phyloP scores from a whole-genome alignment of 1,284 basidiomycete species.

The Hymenochaete sp. region DNA sequence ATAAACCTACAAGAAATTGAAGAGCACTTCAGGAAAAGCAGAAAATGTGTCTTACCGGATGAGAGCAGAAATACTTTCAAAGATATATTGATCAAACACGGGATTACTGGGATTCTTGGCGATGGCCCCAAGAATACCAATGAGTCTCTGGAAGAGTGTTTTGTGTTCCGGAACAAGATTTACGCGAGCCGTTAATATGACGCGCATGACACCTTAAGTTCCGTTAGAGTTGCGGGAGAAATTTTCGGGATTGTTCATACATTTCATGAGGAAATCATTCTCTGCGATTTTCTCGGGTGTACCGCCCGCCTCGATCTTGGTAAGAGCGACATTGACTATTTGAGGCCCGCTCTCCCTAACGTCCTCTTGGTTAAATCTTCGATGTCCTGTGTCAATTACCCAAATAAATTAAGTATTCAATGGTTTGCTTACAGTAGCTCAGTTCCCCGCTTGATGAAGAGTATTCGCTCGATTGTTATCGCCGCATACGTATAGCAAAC shows the following conservation, averaged over 20 bases:
- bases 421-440: slow-evolving; percentile 55
- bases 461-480: slow-evolving; percentile 81
- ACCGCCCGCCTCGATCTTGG: slow-evolving; percentile 73
- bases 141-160: slow-evolving; percentile 66
- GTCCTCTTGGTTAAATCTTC: slow-evolving; percentile 80
- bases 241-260: slow-evolving; percentile 37
- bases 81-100: slow-evolving; percentile 94
- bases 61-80: slow-evolving; percentile 89
- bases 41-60: slow-evolving; percentile 50
- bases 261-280: slow-evolving; percentile 98
- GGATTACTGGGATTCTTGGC: slow-evolving; percentile 97
- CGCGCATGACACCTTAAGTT: slow-evolving; percentile 76
- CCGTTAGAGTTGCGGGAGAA: slow-evolving; percentile 5
- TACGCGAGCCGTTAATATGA: slow-evolving; percentile 84
- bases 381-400: neutral
- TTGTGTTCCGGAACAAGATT: slow-evolving; percentile 64
- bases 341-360: slow-evolving; percentile 74
- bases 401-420: neutral
- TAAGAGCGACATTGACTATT: slow-evolving; percentile 71
- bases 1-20: slow-evolving; percentile 54
- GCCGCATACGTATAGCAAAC: slow-evolving; percentile 87
- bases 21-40: neutral
- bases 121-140: slow-evolving; percentile 78
- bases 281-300: slow-evolving; percentile 94
- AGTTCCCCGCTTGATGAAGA: slow-evolving; percentile 77